Evolutionary conservation across 306 rosid genomes (phyloP), one percentile per base, ranked within the genome.

Genomic region (Hippophae rhamnoides): DNA sequence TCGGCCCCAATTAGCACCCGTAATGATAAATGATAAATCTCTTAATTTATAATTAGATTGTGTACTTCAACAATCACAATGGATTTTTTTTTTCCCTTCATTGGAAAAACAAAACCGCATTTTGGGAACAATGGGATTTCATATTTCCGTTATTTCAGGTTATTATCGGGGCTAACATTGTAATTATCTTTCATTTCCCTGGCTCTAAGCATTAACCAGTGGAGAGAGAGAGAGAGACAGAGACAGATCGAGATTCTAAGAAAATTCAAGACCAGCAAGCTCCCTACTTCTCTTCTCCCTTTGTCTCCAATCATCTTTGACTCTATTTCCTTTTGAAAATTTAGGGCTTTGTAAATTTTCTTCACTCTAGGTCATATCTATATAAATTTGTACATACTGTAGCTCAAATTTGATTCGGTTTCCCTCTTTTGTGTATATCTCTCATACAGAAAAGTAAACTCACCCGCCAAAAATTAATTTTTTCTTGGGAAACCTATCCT

Each of bases 241-340:
- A 58, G 14, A 49, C 10, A 10, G 45, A 6, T 13, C 60, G 47
- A 40, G 56, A 52, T 66, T 69, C 70, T 27, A 3, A 27, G 46
- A 60, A 69, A 60, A 55, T 63, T 62, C 27, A 23, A 48, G 66
- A 41, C 61, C 67, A 57, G 52, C 67, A 23, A 47, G 61, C 47
- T 69, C 79, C 56, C 56, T 42, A 62, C 65, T 69, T 58, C 58
- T 43, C 72, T 82, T 62, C 52, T 10, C 7, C 23, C 62, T 52
- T 57, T 54, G 13, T 64, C 71, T 67, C 68, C 40, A 9, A 57
- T 31, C 87, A 69, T 79, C 65, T 83, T 79, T 77, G 84, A 75
- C 81, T 62, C 60, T 71, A 73, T 72, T 31, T 68, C 71, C 64
- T 70, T 18, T 23, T 10, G 13, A 58, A 57, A 26, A 41, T 60